Conservation (phyloP, 2,329 filamentous ascomycete genomes). For the Hyphodiscus sp. region DNA sequence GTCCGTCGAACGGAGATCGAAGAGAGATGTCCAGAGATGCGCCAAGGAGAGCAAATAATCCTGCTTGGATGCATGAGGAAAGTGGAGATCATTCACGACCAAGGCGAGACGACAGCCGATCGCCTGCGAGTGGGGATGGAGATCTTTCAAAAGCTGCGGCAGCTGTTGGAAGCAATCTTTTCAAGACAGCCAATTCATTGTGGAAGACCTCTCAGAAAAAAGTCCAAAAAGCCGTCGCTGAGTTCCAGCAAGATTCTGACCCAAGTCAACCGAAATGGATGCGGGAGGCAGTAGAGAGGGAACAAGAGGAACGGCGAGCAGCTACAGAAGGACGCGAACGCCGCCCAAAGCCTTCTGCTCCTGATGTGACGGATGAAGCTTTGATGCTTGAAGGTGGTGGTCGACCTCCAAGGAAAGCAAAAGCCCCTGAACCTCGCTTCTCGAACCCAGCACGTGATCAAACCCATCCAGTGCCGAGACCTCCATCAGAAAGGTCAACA, state of each 20-base stretch:
- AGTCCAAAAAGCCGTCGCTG: constrained; percentile 84
- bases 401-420: constrained; percentile 37
- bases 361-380: constrained; percentile 61
- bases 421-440: constrained; percentile 20
- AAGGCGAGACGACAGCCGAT: constrained; percentile 45
- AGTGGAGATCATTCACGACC: constrained; percentile 39
- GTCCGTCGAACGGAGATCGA: constrained; percentile 25
- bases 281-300: constrained; percentile 53
- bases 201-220: constrained; percentile 96
- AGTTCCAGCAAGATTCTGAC: constrained; percentile 70
- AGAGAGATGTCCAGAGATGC: constrained; percentile 17
- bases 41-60: constrained; percentile 36
- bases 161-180: constrained; percentile 72
- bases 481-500: constrained; percentile 37
- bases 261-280: constrained; percentile 91
- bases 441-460: constrained; percentile 37
- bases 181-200: constrained; percentile 90
- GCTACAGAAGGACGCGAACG: constrained; percentile 27
- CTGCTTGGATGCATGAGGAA: constrained; percentile 59
- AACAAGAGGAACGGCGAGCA: constrained; percentile 32
- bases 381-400: constrained; percentile 68
- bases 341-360: constrained; percentile 13
- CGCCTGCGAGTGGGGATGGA: constrained; percentile 52
- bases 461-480: constrained; percentile 42
- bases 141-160: constrained; percentile 78